Base-by-base conservation (phyloP, 2,329 filamentous ascomycete genomes). In the Clonostachys rhizophaga region DNA sequence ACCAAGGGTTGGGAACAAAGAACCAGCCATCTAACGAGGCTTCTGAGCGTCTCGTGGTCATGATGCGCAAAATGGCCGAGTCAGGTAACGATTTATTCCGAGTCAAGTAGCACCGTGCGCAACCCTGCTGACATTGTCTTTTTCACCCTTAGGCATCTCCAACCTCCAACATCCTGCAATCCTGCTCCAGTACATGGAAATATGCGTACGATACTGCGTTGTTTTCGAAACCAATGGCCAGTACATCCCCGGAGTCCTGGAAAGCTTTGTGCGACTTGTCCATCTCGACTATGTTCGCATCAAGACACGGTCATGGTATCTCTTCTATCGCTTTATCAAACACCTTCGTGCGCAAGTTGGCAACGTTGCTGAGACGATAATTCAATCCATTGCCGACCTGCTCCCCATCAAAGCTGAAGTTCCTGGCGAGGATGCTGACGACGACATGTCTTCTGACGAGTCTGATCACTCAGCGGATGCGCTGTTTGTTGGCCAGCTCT, bases 151-250 rank as follows among this genome's bases (percentile, higher is more conserved):
- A 91, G 90, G 89, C 55, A 87, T 96, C 55, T 86, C 89, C 49
- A 86, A 79, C 40, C 95, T 92, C 65, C 83, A 86, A 14, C 94
- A 97, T 62, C 92, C 94, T 2, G 90, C 91, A 14, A 91, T 96
- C 45, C 83, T 96, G 53, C 76, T 99, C 18, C 91, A 96, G 68
- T 99, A 95, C 62, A 96, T 99, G 91, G 94, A 99, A 65, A 95
- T 96, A 35, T 96, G 91, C 64, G 91, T 96, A 47, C 86, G 94
- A 44, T 99, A 99, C 68, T 89, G 86, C 62, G 81, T 84, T 30
- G 95, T 96, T 65, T 97, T 99, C 62, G 91, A 97, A 61, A 83
- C 83, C 47, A 88, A 96, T 60, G 77, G 84, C 33, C 76, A 86
- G 18, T 84, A 89, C 50, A 95, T 97, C 44, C 89, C 89, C 3